A percentile compares a stretch with the other conserved stretches of the same genome.
Conservation (phyloP, 768 basidiomycete genomes). For the Lyophyllum shimeji region DNA sequence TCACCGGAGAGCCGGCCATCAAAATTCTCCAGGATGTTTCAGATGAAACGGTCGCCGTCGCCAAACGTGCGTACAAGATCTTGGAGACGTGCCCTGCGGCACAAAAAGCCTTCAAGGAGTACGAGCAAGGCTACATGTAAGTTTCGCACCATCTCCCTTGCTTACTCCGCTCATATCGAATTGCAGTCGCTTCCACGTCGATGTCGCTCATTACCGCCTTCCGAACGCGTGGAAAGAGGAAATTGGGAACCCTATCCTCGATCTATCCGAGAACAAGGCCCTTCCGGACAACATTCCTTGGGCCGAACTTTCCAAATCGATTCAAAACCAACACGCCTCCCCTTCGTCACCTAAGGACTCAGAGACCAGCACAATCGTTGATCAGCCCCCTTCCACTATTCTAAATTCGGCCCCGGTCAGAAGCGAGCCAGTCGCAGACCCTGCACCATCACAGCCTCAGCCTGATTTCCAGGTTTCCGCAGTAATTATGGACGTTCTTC, state of each 20-base stretch:
- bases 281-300: neutral
- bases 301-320: neutral
- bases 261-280: neutral
- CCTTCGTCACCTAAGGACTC: neutral
- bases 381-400: neutral
- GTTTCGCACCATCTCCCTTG: neutral
- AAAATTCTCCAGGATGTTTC: slow-evolving; percentile 11
- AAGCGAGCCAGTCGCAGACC: neutral
- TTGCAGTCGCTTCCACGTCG: slow-evolving; percentile 8
- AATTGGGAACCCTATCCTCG: neutral
- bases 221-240: neutral
- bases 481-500: neutral
- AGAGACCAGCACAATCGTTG: neutral
- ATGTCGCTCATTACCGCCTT: slow-evolving; percentile 9
- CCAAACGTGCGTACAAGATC: slow-evolving; percentile 7
- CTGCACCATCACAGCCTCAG: neutral
- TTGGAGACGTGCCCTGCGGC: slow-evolving; percentile 4
- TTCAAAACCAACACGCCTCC: neutral
- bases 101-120: slow-evolving; percentile 8
- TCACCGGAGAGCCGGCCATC: slow-evolving; percentile 2
- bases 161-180: neutral
- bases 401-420: no score
- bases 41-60: slow-evolving; percentile 4
- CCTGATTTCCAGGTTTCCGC: neutral
- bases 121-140: slow-evolving; percentile 10